Conservation (phyloP, 148 eudicot genomes). For the Heliosperma pusillum region DNA sequence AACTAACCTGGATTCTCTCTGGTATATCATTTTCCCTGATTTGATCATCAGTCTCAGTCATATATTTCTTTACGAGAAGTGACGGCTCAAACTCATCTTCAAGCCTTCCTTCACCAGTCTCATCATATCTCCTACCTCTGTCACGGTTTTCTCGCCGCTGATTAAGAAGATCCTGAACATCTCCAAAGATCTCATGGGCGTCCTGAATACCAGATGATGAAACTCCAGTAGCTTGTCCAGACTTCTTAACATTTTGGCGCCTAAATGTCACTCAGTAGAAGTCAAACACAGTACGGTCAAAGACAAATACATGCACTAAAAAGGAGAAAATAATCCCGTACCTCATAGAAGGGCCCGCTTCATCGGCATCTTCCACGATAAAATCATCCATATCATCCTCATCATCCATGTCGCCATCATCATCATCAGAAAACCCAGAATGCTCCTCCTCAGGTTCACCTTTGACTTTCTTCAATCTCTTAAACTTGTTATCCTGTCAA, state of each 20-base stretch:
- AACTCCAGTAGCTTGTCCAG: slow-evolving; percentile 65
- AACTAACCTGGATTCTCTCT: slow-evolving; percentile 80
- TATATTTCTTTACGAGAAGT: slow-evolving; percentile 69
- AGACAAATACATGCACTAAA: not conserved
- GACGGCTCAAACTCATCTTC: slow-evolving; percentile 89
- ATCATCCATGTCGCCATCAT: slow-evolving; percentile 54
- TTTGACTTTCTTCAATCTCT: slow-evolving; percentile 79
- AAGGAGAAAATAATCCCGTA: slow-evolving; percentile 11
- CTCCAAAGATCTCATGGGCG: slow-evolving; percentile 89
- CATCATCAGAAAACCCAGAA: slow-evolving; percentile 70
- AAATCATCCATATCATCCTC: slow-evolving; percentile 96
- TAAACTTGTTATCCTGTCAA: slow-evolving; percentile 69
- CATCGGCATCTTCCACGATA: slow-evolving; percentile 82
- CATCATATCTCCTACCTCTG: slow-evolving; percentile 46
- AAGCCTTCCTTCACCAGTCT: slow-evolving; percentile 55
- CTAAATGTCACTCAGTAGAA: slow-evolving; percentile 36
- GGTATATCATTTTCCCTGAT: slow-evolving; percentile 75
- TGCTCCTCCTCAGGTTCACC: slow-evolving; percentile 52
- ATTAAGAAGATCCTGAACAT: slow-evolving; percentile 73
- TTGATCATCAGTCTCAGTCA: slow-evolving; percentile 78
- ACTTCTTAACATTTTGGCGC: slow-evolving; percentile 53
- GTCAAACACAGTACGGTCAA: not conserved
- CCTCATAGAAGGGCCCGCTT: slow-evolving; percentile 61
- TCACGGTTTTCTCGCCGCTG: slow-evolving; percentile 50
- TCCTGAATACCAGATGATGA: slow-evolving; percentile 72